phyloP scores from a whole-genome alignment of 2,329 filamentous ascomycete species.

The Pseudocercospora pini-densiflorae region DNA sequence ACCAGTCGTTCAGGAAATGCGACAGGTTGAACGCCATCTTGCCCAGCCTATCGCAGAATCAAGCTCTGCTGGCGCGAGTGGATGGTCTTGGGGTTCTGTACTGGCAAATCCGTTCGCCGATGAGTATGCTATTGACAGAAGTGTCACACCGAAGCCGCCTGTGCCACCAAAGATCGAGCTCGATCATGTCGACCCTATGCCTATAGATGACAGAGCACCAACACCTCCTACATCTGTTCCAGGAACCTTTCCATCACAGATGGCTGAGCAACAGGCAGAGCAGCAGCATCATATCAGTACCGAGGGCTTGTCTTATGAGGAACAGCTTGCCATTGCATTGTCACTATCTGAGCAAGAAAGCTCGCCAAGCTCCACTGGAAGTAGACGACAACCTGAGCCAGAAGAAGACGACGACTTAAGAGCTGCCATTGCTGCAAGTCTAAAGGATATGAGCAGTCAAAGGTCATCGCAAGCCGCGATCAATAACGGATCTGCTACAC shows the following conservation, averaged over 20 bases:
- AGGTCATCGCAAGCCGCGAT: constrained; percentile 32
- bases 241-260: constrained; percentile 23
- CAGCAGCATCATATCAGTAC: constrained; percentile 22
- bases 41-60: constrained; percentile 30
- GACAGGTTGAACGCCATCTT: constrained; percentile 32
- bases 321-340: constrained; percentile 43
- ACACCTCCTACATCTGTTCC: constrained; percentile 29
- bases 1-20: constrained; percentile 29
- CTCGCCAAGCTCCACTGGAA: constrained; percentile 27
- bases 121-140: constrained; percentile 41
- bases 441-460: constrained; percentile 35
- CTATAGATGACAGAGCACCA: constrained; percentile 21
- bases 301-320: constrained; percentile 40
- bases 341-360: constrained; percentile 42
- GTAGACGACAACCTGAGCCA: constrained; percentile 27
- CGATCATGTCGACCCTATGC: constrained; percentile 35
- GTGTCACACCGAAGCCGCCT: constrained; percentile 51
- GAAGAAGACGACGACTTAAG: constrained; percentile 37
- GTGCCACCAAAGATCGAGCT: constrained; percentile 50
- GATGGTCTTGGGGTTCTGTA: constrained; percentile 46
- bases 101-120: constrained; percentile 54
- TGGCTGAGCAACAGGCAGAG: constrained; percentile 13
- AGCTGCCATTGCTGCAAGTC: constrained; percentile 42
- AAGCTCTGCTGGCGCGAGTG: constrained; percentile 33
- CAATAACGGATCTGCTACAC: constrained; percentile 21